Percentiles rank a stretch among this genome's conserved stretches.
Conservation (phyloP, 2,329 filamentous ascomycete species). For the Penicillium olsonii region DNA sequence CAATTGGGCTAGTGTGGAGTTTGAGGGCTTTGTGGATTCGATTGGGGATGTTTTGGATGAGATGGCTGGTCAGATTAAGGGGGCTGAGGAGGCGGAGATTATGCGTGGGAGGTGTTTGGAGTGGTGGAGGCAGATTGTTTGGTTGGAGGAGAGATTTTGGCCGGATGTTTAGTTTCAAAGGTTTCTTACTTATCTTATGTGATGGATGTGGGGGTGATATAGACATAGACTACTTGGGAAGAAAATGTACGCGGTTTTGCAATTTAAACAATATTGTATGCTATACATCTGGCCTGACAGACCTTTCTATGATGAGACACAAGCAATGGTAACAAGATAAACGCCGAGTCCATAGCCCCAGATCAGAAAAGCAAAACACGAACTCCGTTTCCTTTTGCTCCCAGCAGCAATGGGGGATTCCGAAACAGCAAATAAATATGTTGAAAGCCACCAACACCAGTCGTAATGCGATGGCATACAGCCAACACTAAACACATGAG, state of each 20-base stretch:
- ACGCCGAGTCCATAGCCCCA: constrained; percentile 2
- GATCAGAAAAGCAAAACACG: constrained; percentile 1
- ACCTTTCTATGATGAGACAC: constrained; percentile 16
- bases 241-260: background rate
- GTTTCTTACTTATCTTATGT: no score
- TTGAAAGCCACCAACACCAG: constrained; percentile 18
- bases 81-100: constrained; percentile 38
- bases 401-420: constrained; percentile 9
- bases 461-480: constrained; percentile 18
- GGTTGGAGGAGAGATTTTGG: constrained; percentile 63
- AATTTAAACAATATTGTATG: constrained; percentile 13
- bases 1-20: constrained; percentile 67
- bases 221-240: background rate
- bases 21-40: constrained; percentile 59
- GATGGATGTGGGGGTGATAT: no score
- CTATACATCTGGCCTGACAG: constrained; percentile 14
- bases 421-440: constrained; percentile 5
- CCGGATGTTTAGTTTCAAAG: constrained; percentile 36
- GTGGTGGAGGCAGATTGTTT: constrained; percentile 53
- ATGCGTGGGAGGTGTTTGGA: constrained; percentile 48
- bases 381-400: constrained; percentile 18
- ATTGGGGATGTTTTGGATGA: constrained; percentile 59
- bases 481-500: constrained; percentile 3
- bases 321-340: background rate
- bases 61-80: constrained; percentile 47